Conservation (phyloP, 768 basidiomycete species). For the Lentinula detonsa region DNA sequence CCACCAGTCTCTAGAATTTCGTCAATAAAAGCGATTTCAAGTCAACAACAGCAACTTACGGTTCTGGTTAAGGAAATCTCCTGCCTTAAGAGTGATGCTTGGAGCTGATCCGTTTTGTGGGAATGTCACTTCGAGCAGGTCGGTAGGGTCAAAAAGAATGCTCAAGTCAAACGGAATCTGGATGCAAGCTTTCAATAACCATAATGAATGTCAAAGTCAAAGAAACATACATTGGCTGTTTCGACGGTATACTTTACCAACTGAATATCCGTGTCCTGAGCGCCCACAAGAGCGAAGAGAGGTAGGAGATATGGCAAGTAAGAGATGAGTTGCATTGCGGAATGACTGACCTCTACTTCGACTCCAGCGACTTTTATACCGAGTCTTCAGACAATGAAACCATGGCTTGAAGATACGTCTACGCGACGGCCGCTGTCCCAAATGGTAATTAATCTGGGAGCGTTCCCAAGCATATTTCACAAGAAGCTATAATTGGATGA, state of each 20-base stretch:
- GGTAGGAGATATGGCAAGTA: constrained; percentile 2
- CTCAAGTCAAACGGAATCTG: constrained; percentile 17
- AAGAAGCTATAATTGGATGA: neutral
- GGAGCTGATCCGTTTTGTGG: constrained; percentile 14
- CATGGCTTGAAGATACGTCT: neutral
- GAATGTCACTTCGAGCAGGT: constrained; percentile 20
- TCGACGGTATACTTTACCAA: neutral
- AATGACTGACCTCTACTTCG: neutral
- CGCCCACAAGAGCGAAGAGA: neutral
- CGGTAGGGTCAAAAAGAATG: constrained; percentile 18
- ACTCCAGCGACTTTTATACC: neutral
- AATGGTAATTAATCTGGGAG: neutral
- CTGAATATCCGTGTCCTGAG: neutral
- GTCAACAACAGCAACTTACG: neutral
- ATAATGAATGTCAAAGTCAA: neutral
- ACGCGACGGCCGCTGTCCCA: neutral
- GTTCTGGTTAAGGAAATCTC: constrained; percentile 12
- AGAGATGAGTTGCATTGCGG: constrained; percentile 1
- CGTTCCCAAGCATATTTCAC: neutral
- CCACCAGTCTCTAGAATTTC: constrained; percentile 26
- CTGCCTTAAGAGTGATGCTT: constrained; percentile 19
- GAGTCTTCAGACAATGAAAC: neutral
- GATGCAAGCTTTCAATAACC: neutral
- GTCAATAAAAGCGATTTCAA: neutral
- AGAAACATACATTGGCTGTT: neutral